These are phyloP conservation scores for Trichoderma pleuroti DNA, from an alignment of 2,329 filamentous ascomycete genomes.

Conservation along the genomic window DNA sequence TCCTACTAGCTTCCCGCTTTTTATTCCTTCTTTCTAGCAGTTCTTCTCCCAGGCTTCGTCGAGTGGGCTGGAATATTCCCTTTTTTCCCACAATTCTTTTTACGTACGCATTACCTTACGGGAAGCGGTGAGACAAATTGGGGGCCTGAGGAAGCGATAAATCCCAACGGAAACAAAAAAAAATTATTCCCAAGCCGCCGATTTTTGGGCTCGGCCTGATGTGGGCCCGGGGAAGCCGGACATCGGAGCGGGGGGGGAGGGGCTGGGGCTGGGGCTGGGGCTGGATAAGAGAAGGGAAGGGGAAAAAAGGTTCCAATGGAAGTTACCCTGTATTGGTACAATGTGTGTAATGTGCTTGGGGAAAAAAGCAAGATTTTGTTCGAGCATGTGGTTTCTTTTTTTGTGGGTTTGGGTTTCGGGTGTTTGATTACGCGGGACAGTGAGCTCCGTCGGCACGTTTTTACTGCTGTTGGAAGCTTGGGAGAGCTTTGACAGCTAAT, in stretches of 20 bases:
- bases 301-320: neutral
- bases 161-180: neutral
- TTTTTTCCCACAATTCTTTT: neutral
- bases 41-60: neutral
- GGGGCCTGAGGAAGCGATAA: neutral
- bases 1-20: neutral
- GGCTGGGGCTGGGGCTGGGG: neutral
- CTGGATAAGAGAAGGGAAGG: neutral
- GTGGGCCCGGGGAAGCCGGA: slow-evolving; percentile 4
- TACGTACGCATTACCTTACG: neutral
- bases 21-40: neutral
- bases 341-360: neutral
- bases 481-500: neutral
- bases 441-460: neutral
- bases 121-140: neutral
- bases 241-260: slow-evolving; percentile 12
- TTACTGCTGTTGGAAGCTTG: neutral
- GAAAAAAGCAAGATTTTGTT: neutral
- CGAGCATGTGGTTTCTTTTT: neutral
- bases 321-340: neutral
- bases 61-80: neutral
- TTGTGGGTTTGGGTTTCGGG: neutral
- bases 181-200: neutral
- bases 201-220: neutral
- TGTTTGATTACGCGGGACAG: neutral